A percentile compares a stretch with the other conserved stretches of the same genome.
phyloP scores from a whole-genome alignment of 306 rosid genomes.

The Cicer arietinum region DNA sequence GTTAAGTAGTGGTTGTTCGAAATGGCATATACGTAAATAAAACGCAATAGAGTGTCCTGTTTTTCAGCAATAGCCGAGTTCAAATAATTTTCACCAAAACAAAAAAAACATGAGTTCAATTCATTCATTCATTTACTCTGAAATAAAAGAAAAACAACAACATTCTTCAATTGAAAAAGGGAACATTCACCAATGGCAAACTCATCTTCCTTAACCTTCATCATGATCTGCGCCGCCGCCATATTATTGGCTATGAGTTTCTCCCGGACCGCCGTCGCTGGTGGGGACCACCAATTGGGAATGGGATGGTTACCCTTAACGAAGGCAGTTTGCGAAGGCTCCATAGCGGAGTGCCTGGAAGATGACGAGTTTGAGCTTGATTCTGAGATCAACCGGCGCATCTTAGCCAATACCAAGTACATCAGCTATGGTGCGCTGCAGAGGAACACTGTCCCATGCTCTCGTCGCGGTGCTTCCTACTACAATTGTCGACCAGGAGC shows the following conservation, averaged over 20 bases:
- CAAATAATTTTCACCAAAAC: too few species aligned
- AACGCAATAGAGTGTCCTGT: slow-evolving; percentile 11
- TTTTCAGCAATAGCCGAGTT: background rate
- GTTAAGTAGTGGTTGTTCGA: background rate
- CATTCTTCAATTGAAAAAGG: too few species aligned
- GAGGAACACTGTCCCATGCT: slow-evolving; percentile 96
- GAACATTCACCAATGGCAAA: slow-evolving; percentile 51
- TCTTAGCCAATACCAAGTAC: slow-evolving; percentile 77
- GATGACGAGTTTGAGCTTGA: slow-evolving; percentile 78
- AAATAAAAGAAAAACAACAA: background rate
- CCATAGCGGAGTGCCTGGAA: slow-evolving; percentile 69
- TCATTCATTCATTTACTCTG: background rate
- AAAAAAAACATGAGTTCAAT: background rate
- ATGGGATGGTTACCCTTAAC: slow-evolving; percentile 51
- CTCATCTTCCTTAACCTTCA: slow-evolving; percentile 42
- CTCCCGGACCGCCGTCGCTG: slow-evolving; percentile 47
- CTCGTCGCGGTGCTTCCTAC: slow-evolving; percentile 91
- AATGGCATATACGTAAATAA: slow-evolving; percentile 52
- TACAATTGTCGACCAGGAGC: slow-evolving; percentile 90
- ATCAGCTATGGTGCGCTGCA: slow-evolving; percentile 97
- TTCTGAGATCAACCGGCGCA: slow-evolving; percentile 90
- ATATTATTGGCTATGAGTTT: slow-evolving; percentile 41
- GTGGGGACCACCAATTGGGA: slow-evolving; percentile 49
- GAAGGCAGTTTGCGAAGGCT: slow-evolving; percentile 58
- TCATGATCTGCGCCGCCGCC: slow-evolving; percentile 63